Evolutionary conservation across 768 basidiomycete genomes (phyloP).

Genomic region (Chalciporus pseudorubinellus): DNA sequence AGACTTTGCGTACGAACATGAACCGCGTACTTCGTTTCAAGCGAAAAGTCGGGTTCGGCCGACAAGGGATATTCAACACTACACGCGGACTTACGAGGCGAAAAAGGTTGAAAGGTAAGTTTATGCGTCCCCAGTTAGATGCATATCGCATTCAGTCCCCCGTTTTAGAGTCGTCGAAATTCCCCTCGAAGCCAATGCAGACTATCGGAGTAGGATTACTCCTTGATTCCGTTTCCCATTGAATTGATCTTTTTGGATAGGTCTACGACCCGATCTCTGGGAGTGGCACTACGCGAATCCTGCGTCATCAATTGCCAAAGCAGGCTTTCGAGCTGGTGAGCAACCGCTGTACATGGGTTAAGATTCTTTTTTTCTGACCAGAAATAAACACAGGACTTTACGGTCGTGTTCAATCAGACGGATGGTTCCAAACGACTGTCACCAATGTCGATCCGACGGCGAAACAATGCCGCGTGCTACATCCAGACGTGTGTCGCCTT

Average conservation of each 20-base stretch:
- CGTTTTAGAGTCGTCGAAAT: constrained; percentile 54
- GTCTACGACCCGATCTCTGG: constrained; percentile 40
- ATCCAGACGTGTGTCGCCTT: constrained; percentile 52
- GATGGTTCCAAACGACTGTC: constrained; percentile 69
- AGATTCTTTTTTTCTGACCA: not conserved
- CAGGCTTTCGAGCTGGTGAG: constrained; percentile 52
- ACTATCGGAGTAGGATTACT: constrained; percentile 53
- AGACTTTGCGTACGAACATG: constrained; percentile 31
- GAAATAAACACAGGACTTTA: constrained; percentile 43
- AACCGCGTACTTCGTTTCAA: constrained; percentile 45
- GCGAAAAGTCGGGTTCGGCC: constrained; percentile 41
- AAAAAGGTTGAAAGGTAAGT: constrained; percentile 58
- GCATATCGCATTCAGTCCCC: constrained; percentile 1
- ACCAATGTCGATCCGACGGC: constrained; percentile 79
- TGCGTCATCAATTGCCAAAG: constrained; percentile 51
- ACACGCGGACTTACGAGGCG: constrained; percentile 51
- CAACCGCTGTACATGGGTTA: not conserved
- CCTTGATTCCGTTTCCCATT: not conserved
- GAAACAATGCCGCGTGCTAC: constrained; percentile 68
- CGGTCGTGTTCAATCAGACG: constrained; percentile 54
- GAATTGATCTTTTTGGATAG: constrained; percentile 5
- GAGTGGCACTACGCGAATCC: constrained; percentile 67
- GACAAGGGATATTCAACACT: constrained; percentile 62
- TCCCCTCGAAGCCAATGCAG: constrained; percentile 55
- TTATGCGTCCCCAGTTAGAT: not conserved